Evolutionary conservation across 495 filamentous ascomycete species (phyloP), one percentile per base, ranked within the genome.

Genomic region (Penicillium egyptiacum): DNA sequence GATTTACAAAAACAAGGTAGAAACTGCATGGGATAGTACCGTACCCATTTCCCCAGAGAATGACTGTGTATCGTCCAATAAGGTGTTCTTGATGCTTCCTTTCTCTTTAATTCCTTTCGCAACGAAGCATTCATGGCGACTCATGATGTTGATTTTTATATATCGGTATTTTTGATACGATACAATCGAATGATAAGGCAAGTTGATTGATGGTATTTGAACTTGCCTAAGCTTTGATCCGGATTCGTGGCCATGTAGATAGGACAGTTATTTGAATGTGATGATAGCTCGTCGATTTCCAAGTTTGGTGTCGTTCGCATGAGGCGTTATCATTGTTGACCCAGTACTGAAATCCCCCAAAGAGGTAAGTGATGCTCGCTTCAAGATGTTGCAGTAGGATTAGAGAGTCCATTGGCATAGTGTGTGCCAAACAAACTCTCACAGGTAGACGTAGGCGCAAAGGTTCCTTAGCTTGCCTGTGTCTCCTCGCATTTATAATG

Each of bases 151-250:
- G 25, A 40, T 40, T 40, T 22, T 17, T 40, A 61, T 58, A 35
- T 53, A 41, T 46, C 47, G 53, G 47, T 49, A 58, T 26, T 40
- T 55, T 50, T 59, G 57, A 61, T 56, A 56, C 37, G 51, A 56
- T 20, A 41, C 50, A 56, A 58, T 56, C 55, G 35, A 52, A 56
- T 42, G 23, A 19, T 2, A 58, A 47, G 12, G 30, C 16, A 37
- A 16, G 30, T 56, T 16, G 14, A 40, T 56, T 30, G 22, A 41
- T 49, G 17, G 33, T 35, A 41, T 17, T 46, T 40, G 41, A 50
- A 39, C 25, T n/a, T 26, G 17, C 9, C 16, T 8, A 28, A 11
- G 35, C 11, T n/a, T 39, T 14, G 31, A 25, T 17, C 7, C 16
- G 6, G 7, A 12, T 12, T 5, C 11, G 22, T 14, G 26, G 20